Evolutionary conservation across 148 eudicot species (phyloP), one percentile per base, ranked within the genome.

Genomic region (Fallopia convolvulus): DNA sequence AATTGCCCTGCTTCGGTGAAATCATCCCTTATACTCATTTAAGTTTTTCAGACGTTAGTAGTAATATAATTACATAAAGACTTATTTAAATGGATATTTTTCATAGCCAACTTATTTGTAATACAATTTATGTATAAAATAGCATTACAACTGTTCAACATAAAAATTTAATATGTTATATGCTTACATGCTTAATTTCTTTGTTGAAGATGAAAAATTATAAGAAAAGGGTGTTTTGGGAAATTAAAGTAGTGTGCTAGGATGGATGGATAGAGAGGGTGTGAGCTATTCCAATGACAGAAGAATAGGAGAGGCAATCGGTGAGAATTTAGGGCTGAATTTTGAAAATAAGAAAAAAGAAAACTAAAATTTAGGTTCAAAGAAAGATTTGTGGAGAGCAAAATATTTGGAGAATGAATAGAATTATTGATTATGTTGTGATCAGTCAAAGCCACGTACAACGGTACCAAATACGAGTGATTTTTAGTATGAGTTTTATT

Each of bases 241-340:
- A 33, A 65, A 65, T 33, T 13, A 42, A 30, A 33, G 40, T 11
- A 33, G 21, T 3, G 44, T 3, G n/a, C n/a, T n/a, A n/a, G n/a
- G n/a, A n/a, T n/a, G n/a, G n/a, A n/a, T n/a, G n/a, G n/a, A n/a
- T n/a, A n/a, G n/a, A n/a, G n/a, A n/a, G n/a, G n/a, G n/a, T n/a
- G 72, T 33, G 46, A 36, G 46, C 72, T 68, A 68, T 68, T 68
- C 72, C 36, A 68, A 36, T 68, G 72, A 46, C 72, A 36, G 20
- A 36, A 68, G 13, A 13, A 14, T 17, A 36, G 72, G 72, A 36
- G 41, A 17, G 3, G 20, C 4, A 36, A 40, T 4, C 9, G 65
- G 65, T 58, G 26, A 58, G 65, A 58, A 1, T 58, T 58, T 20
- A n/a, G 30, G 23, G 58, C 2, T 14, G 58, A 17, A 52, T 52